Evolutionary conservation across 768 basidiomycete genomes (phyloP).

Genomic region (Auricularia auricula-judae): DNA sequence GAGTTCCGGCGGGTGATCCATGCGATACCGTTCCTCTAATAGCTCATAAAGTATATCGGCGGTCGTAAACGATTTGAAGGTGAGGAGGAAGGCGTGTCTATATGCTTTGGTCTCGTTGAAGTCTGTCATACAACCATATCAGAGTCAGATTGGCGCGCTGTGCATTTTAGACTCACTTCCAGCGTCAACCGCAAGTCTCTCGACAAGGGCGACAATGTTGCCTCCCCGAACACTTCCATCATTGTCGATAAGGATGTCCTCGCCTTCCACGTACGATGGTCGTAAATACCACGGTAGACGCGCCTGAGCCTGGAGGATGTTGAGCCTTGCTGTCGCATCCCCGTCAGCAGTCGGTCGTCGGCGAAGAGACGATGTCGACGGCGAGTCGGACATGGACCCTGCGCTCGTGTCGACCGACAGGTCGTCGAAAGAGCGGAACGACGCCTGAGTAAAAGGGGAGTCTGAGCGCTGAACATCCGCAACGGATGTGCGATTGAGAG

Average conservation of each 20-base stretch:
- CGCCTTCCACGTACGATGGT: slow-evolving; percentile 34
- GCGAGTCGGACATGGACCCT: neutral
- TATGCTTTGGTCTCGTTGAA: slow-evolving; percentile 22
- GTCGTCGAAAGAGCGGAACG: neutral
- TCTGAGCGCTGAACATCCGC: slow-evolving; percentile 1
- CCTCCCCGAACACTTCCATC: slow-evolving; percentile 61
- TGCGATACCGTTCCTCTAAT: slow-evolving; percentile 52
- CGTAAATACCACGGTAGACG: slow-evolving; percentile 49
- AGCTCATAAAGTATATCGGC: slow-evolving; percentile 58
- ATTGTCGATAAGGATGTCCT: slow-evolving; percentile 52
- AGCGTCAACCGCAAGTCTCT: slow-evolving; percentile 52
- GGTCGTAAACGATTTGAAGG: slow-evolving; percentile 70
- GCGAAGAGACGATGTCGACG: slow-evolving; percentile 3
- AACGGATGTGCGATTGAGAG: slow-evolving; percentile 6
- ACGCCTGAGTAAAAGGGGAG: neutral
- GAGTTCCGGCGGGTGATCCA: slow-evolving; percentile 35
- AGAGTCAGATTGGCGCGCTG: slow-evolving; percentile 7
- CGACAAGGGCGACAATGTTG: slow-evolving; percentile 60
- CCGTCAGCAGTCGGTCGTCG: neutral
- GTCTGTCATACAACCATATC: slow-evolving; percentile 7
- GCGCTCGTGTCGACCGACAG: neutral
- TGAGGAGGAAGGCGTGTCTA: slow-evolving; percentile 64
- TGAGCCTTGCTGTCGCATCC: neutral
- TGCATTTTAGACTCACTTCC: slow-evolving; percentile 34
- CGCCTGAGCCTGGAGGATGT: slow-evolving; percentile 1